Evolutionary conservation across 148 eudicot species (phyloP).

Genomic region (Camellia lanceoleosa): DNA sequence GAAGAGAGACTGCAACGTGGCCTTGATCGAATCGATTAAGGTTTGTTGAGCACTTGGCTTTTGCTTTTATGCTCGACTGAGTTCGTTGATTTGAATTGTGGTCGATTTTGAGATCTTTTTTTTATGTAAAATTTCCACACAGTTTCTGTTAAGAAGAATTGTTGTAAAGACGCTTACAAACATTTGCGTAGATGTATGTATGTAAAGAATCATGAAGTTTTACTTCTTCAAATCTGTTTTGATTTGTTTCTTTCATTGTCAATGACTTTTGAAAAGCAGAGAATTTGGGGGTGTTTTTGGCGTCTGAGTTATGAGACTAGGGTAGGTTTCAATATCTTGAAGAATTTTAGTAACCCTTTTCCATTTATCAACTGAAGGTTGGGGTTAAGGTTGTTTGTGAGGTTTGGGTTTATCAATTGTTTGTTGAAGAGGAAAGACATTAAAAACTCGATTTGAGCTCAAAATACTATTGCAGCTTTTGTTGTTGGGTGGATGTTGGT

Average conservation of each 20-base stretch:
- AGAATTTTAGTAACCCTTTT: too few species aligned
- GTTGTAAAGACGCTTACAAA: too few species aligned
- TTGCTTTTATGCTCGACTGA: conserved; percentile 15
- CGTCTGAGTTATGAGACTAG: not conserved
- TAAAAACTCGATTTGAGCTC: too few species aligned
- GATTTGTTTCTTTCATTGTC: not conserved
- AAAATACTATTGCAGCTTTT: not conserved
- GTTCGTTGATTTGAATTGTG: too few species aligned
- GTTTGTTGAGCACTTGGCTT: conserved; percentile 62
- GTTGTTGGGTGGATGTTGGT: not conserved
- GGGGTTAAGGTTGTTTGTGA: too few species aligned
- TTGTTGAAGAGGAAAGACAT: too few species aligned
- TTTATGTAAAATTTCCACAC: too few species aligned
- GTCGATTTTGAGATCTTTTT: too few species aligned
- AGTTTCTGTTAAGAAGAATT: too few species aligned
- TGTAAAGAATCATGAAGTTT: not conserved
- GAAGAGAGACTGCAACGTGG: conserved; percentile 48
- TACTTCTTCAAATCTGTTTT: not conserved
- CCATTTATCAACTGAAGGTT: not conserved
- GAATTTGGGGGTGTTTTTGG: too few species aligned
- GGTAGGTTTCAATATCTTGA: too few species aligned
- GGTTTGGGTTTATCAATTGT: too few species aligned
- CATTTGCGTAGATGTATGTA: not conserved
- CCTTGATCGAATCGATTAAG: conserved; percentile 98
- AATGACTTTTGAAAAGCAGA: not conserved